phyloP scores from a whole-genome alignment of 768 basidiomycete species.

The Auricularia cornea region DNA sequence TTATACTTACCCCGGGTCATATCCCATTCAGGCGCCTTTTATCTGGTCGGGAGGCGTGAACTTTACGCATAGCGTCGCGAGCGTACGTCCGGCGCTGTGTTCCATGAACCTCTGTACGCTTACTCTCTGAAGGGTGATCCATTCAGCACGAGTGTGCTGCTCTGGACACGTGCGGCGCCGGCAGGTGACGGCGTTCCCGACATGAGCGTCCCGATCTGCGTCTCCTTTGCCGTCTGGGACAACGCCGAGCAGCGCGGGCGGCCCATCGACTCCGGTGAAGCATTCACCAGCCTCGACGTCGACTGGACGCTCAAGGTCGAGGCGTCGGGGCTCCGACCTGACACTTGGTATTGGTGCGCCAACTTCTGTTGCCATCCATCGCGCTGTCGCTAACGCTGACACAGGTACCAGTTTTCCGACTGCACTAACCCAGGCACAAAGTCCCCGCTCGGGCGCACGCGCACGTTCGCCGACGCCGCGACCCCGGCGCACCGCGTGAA shows the following conservation, averaged over 20 bases:
- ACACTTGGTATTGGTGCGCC: conserved; percentile 44
- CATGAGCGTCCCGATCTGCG: conserved; percentile 43
- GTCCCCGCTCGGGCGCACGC: conserved; percentile 42
- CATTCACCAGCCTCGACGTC: conserved; percentile 48
- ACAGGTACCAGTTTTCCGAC: conserved; percentile 38
- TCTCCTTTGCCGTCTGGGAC: conserved; percentile 37
- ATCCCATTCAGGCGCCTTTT: conserved; percentile 29
- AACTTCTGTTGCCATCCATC: neutral
- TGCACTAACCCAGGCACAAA: conserved; percentile 37
- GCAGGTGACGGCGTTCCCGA: conserved; percentile 27
- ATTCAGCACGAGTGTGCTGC: conserved; percentile 41
- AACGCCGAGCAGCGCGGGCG: conserved; percentile 27
- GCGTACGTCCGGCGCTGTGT: neutral
- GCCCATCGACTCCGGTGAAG: conserved; percentile 36
- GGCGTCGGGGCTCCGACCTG: conserved; percentile 39
- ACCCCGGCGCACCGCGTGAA: conserved; percentile 41
- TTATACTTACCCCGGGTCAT: neutral
- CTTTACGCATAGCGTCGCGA: conserved; percentile 39
- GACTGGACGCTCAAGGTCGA: conserved; percentile 57
- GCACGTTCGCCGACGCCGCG: conserved; percentile 40
- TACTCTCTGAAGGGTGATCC: conserved; percentile 40
- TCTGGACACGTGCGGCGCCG: conserved; percentile 50
- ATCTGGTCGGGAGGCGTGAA: conserved; percentile 44
- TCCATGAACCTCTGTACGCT: neutral
- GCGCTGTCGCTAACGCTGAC: neutral